These are phyloP conservation scores for Populus davidiana DNA, from an alignment of 345 rosid genomes.

Conservation along the genomic window DNA sequence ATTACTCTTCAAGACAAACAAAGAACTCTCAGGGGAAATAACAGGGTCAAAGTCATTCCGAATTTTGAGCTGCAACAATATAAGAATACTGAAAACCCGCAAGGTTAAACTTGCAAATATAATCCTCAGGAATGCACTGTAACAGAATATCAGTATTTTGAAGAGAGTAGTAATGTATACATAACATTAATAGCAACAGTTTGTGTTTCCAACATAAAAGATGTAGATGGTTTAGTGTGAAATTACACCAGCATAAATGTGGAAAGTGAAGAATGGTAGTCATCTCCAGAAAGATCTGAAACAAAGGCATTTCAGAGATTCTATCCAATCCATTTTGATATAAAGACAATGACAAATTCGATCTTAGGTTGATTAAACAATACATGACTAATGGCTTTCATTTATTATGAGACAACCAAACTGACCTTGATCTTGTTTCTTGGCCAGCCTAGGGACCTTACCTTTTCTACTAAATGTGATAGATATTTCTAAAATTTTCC, in stretches of 20 bases:
- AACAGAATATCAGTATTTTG: conserved; percentile 1
- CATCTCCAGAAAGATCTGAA: not conserved
- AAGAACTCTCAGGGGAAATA: conserved; percentile 98
- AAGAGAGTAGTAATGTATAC: not conserved
- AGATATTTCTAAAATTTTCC: not conserved
- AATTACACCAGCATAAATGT: not conserved
- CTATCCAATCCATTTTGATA: not conserved
- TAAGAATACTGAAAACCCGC: conserved; percentile 7
- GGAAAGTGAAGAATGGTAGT: not conserved
- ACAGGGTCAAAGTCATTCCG: conserved; percentile 99
- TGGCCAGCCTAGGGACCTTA: not conserved
- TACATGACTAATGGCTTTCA: not conserved
- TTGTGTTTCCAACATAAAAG: not conserved
- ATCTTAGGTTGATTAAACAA: not conserved
- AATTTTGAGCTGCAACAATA: conserved; percentile 75
- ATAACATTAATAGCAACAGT: not conserved
- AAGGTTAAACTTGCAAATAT: conserved; percentile 8
- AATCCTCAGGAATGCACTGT: not conserved
- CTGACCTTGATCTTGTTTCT: not conserved
- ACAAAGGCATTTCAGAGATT: not conserved
- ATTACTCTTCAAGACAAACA: conserved; percentile 92
- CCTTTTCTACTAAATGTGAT: not conserved
- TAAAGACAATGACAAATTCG: not conserved
- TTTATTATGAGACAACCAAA: not conserved
- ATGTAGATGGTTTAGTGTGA: not conserved